Percentiles rank a stretch among this genome's conserved stretches.
These are phyloP conservation scores for Chenopodium album DNA, from an alignment of 148 eudicot genomes.

Conservation along the genomic window DNA sequence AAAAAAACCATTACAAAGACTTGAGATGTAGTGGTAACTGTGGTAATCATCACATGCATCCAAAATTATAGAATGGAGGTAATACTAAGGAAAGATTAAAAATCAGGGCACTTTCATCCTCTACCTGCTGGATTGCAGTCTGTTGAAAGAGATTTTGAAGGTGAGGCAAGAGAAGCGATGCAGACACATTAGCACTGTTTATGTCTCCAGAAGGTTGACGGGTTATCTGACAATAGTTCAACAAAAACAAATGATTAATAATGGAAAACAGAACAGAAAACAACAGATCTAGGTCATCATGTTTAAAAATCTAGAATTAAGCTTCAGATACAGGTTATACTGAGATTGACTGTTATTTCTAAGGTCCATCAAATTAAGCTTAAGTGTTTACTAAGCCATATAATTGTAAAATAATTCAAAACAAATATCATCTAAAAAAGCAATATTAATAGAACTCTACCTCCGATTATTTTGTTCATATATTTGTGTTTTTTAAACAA, in stretches of 20 bases:
- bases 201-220: constrained; percentile 53
- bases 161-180: constrained; percentile 77
- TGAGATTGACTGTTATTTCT: not conserved
- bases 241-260: not conserved
- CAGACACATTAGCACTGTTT: constrained; percentile 43
- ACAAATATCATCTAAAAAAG: not conserved
- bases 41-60: not conserved
- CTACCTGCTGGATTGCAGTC: constrained; percentile 83
- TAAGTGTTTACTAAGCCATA: not conserved
- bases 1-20: not conserved
- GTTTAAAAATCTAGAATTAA: not conserved
- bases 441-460: not conserved
- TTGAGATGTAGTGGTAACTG: not conserved
- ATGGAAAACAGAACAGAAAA: not conserved
- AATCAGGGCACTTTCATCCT: constrained; percentile 14
- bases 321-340: not conserved
- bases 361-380: not conserved
- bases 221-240: constrained; percentile 43
- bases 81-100: not conserved
- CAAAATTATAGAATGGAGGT: not conserved
- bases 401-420: not conserved
- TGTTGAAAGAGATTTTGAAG: constrained; percentile 92
- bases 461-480: not conserved
- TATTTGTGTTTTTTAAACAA: too few relatives aligned
- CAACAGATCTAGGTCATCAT: not conserved